Evolutionary conservation across 768 basidiomycete species (phyloP).

Genomic region (Hemileccinum rubropunctum): DNA sequence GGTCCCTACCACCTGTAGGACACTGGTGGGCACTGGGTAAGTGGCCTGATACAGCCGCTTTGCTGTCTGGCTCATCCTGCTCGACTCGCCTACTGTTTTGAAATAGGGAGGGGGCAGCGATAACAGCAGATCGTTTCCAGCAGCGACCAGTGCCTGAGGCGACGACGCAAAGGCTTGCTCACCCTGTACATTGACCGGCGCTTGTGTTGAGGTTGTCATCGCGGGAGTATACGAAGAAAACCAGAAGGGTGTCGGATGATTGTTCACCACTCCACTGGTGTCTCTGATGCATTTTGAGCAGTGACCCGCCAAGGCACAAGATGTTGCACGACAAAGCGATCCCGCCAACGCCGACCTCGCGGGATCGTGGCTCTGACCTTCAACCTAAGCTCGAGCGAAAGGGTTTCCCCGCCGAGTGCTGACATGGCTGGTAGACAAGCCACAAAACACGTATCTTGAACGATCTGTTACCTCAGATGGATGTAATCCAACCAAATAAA

Average conservation of each 20-base stretch:
- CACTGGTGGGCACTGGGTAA: too few relatives aligned
- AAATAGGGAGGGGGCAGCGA: constrained; percentile 49
- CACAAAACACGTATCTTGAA: too few relatives aligned
- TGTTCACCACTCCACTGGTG: not conserved
- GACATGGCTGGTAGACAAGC: too few relatives aligned
- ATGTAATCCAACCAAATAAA: too few relatives aligned
- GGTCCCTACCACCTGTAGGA: too few relatives aligned
- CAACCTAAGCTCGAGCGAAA: constrained; percentile 57
- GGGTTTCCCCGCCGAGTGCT: constrained; percentile 55
- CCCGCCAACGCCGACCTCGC: constrained; percentile 34
- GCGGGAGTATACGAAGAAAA: constrained; percentile 10
- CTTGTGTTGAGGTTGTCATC: constrained; percentile 6
- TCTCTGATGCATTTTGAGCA: constrained; percentile 10
- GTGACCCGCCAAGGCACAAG: constrained; percentile 42
- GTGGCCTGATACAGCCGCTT: too few relatives aligned
- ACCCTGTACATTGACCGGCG: not conserved
- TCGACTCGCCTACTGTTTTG: constrained; percentile 37
- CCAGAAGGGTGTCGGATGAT: constrained; percentile 3
- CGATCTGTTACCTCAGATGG: too few relatives aligned
- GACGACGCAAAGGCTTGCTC: constrained; percentile 16
- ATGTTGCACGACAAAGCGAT: constrained; percentile 66
- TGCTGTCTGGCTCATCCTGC: too few relatives aligned
- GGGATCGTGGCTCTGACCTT: constrained; percentile 48
- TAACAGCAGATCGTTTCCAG: constrained; percentile 9
- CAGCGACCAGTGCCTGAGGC: constrained; percentile 8